Evolutionary conservation across 2,329 filamentous ascomycete genomes (phyloP).

Genomic region (Blastomyces emzantsi): DNA sequence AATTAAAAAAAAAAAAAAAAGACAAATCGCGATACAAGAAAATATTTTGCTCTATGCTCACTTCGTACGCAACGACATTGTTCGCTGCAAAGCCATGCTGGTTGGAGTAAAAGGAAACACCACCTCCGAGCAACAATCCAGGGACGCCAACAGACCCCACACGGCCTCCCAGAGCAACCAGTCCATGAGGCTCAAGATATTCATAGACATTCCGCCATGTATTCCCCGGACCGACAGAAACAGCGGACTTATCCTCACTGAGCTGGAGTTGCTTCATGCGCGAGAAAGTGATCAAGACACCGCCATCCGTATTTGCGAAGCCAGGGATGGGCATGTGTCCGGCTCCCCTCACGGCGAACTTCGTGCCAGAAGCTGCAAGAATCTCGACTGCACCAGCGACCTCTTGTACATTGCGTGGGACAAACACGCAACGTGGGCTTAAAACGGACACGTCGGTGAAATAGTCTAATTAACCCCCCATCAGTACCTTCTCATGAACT

Average conservation of each 20-base stretch:
- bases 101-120: conserved; percentile 27
- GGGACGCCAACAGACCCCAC: conserved; percentile 29
- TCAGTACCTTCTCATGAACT: background rate
- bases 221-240: conserved; percentile 26
- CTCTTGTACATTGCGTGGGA: conserved; percentile 20
- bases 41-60: conserved; percentile 11
- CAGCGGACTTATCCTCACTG: conserved; percentile 22
- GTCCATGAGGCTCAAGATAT: conserved; percentile 23
- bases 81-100: conserved; percentile 29
- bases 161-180: conserved; percentile 28
- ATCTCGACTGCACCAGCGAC: conserved; percentile 22
- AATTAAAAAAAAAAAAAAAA: no score
- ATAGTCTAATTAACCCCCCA: background rate
- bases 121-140: conserved; percentile 30
- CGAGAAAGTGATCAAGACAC: conserved; percentile 24
- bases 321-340: conserved; percentile 8
- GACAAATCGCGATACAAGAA: background rate
- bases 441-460: background rate
- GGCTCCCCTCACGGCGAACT: conserved; percentile 16
- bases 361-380: conserved; percentile 23
- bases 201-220: conserved; percentile 28
- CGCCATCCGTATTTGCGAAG: conserved; percentile 12
- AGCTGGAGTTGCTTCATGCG: conserved; percentile 20
- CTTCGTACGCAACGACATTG: conserved; percentile 27
- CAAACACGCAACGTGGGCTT: conserved; percentile 25